Conservation (phyloP, 768 basidiomycete genomes). For the Mycena rosella region DNA sequence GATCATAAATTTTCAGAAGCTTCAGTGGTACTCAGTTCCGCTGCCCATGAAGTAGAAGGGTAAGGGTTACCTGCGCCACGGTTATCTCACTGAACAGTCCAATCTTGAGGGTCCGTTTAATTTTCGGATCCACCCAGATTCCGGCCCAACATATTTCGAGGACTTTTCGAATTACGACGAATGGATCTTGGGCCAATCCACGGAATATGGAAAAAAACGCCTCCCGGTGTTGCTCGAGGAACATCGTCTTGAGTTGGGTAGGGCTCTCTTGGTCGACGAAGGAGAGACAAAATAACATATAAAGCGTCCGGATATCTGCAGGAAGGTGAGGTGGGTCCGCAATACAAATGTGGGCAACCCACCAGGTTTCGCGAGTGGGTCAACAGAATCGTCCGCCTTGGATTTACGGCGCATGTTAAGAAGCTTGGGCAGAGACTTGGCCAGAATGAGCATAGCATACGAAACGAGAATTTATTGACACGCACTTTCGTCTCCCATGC, state of each 20-base stretch:
- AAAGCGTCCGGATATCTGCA: slow-evolving; percentile 84
- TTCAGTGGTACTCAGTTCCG: slow-evolving; percentile 44
- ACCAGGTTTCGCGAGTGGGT: slow-evolving; percentile 72
- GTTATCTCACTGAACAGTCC: slow-evolving; percentile 77
- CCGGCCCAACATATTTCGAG: slow-evolving; percentile 84
- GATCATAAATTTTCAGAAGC: slow-evolving; percentile 83
- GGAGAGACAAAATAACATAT: slow-evolving; percentile 78
- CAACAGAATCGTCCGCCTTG: slow-evolving; percentile 52
- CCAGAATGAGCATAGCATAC: slow-evolving; percentile 21
- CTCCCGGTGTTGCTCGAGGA: slow-evolving; percentile 80
- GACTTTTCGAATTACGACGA: slow-evolving; percentile 68
- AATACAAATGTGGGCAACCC: slow-evolving; percentile 26
- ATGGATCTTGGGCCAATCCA: slow-evolving; percentile 75
- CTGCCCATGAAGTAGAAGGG: not conserved
- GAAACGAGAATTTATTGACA: not conserved
- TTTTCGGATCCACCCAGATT: slow-evolving; percentile 79
- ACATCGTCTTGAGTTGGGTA: slow-evolving; percentile 67
- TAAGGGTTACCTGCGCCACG: slow-evolving; percentile 68
- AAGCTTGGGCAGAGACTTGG: slow-evolving; percentile 74
- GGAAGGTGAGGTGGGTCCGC: slow-evolving; percentile 16
- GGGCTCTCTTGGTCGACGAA: slow-evolving; percentile 68
- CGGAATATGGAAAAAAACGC: slow-evolving; percentile 79
- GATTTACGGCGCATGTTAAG: slow-evolving; percentile 77
- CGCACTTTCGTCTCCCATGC: slow-evolving; percentile 84
- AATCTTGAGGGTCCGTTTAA: slow-evolving; percentile 80